Base-by-base conservation (phyloP, 352 stramenopile genomes). In the Phytophthora vignae region DNA sequence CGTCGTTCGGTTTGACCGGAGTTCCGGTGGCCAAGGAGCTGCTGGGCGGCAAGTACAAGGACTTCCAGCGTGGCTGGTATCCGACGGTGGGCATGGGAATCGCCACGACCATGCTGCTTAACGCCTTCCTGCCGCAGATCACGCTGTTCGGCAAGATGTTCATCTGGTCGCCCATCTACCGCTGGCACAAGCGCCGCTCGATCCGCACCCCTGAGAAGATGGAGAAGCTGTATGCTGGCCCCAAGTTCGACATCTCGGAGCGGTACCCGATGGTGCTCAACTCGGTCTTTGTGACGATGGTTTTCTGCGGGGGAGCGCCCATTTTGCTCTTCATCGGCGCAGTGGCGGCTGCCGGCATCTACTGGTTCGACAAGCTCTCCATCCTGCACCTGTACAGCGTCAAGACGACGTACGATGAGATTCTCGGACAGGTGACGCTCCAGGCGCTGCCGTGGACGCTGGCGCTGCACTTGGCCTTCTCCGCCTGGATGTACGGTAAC, bases 221-320 rank as follows among this genome's bases (percentile, higher is more conserved):
- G 74, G 82, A 88, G 59, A 74, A 70, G 33, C 42, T 87, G 46
- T 91, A 87, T 52, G 76, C 77, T 3, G 81, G 77, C 9, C 74
- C 81, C 11, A 65, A 42, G 14, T 90, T 91, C 21, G 73, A 87
- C 27, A 86, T 89, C 22, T 83, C 81, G 8, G 29, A 74, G 22
- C 77, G 81, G 22, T 91, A 91, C 54, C 79, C 83, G 7, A 81
- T 90, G 69, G 71, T 91, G 21, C 73, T 90, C 27, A 91, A 91
- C 66, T 87, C 79, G 0, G 55, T 91, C 8, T 90, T 88, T 53
- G 83, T 90, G 22, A 87, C 83, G 2, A 79, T 88, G 73, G 73
- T 80, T 7, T 90, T 89, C 57, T 83, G 76, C 19, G 83, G 81
- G n/a, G 79, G 81, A 19, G 75, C 77, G 2, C 83, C 83, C 0